Evolutionary conservation across 352 stramenopile species (phyloP).

Genomic region (Phytopythium montanum): DNA sequence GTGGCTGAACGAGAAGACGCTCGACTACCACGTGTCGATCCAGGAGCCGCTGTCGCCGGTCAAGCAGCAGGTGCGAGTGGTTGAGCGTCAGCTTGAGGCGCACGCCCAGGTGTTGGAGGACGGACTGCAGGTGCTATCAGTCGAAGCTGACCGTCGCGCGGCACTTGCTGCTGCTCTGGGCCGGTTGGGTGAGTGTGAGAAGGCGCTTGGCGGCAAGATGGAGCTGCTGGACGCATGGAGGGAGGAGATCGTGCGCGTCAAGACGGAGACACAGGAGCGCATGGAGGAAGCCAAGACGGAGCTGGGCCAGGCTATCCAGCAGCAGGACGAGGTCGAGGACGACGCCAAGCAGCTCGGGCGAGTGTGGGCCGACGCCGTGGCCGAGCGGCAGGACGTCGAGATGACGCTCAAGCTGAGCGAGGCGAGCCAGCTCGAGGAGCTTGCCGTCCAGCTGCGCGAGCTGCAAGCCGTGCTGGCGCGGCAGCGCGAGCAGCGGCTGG

Average conservation of each 20-base stretch:
- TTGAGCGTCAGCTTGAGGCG: slow-evolving; percentile 22
- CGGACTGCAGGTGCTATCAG: slow-evolving; percentile 26
- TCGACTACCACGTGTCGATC: slow-evolving; percentile 82
- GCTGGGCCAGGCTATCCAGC: slow-evolving; percentile 31
- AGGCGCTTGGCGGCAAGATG: slow-evolving; percentile 32
- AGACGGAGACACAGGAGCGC: slow-evolving; percentile 39
- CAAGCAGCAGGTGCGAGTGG: slow-evolving; percentile 29
- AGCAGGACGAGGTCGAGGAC: slow-evolving; percentile 57
- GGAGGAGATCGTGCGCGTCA: slow-evolving; percentile 28
- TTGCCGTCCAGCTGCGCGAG: slow-evolving; percentile 25
- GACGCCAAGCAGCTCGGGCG: slow-evolving; percentile 20
- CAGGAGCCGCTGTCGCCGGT: slow-evolving; percentile 46
- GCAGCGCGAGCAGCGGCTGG: not conserved
- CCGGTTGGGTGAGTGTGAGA: slow-evolving; percentile 30
- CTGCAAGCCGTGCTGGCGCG: slow-evolving; percentile 12
- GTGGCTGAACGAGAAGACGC: slow-evolving; percentile 82
- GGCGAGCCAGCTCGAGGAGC: slow-evolving; percentile 33
- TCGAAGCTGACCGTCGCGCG: slow-evolving; percentile 27
- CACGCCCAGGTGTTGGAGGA: slow-evolving; percentile 24
- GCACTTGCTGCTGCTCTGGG: slow-evolving; percentile 32
- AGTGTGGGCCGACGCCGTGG: slow-evolving; percentile 32
- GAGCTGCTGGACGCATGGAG: slow-evolving; percentile 25
- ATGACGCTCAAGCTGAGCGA: slow-evolving; percentile 63
- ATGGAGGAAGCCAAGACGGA: slow-evolving; percentile 54
- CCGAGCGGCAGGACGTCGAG: slow-evolving; percentile 63